A percentile compares a stretch with the other conserved stretches of the same genome.
Conservation (phyloP, 345 rosid species). For the Linum lewisii region DNA sequence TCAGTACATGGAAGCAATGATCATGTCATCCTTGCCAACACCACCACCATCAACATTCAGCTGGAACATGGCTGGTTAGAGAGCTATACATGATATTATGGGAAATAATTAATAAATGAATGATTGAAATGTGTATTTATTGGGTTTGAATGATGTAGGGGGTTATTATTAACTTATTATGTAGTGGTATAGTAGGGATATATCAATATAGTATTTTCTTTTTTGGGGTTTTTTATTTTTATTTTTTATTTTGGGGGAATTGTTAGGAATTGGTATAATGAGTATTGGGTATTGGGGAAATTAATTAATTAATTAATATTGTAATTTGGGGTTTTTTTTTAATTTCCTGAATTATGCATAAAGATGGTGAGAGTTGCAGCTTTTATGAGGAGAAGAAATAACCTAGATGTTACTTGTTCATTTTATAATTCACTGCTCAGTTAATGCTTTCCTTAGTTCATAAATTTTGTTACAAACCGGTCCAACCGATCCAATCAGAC, state of each 20-base stretch:
- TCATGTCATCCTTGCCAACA: constrained; percentile 33
- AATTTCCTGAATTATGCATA: constrained; percentile 16
- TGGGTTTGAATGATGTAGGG: no score
- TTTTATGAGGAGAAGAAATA: constrained; percentile 20
- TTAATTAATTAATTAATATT: constrained; percentile 12
- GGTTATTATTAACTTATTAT: no score
- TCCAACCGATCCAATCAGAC: no score
- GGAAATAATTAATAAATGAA: background rate
- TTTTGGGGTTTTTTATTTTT: no score
- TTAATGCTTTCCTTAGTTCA: constrained; percentile 8
- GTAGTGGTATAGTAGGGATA: no score
- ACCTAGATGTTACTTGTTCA: constrained; percentile 46
- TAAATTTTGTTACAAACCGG: no score
- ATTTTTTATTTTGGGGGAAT: no score
- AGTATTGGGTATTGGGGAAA: constrained; percentile 11
- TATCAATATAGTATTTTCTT: no score
- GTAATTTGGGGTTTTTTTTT: constrained; percentile 16
- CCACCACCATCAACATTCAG: constrained; percentile 31
- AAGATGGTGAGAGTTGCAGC: constrained; percentile 20
- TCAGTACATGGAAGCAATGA: constrained; percentile 35
- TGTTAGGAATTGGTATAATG: background rate
- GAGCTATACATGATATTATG: background rate
- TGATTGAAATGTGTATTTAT: no score
- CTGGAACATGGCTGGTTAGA: constrained; percentile 49
- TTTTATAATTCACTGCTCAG: constrained; percentile 7